Evolutionary conservation across 257 asterid genomes (phyloP).

Genomic region (Salvia hispanica): DNA sequence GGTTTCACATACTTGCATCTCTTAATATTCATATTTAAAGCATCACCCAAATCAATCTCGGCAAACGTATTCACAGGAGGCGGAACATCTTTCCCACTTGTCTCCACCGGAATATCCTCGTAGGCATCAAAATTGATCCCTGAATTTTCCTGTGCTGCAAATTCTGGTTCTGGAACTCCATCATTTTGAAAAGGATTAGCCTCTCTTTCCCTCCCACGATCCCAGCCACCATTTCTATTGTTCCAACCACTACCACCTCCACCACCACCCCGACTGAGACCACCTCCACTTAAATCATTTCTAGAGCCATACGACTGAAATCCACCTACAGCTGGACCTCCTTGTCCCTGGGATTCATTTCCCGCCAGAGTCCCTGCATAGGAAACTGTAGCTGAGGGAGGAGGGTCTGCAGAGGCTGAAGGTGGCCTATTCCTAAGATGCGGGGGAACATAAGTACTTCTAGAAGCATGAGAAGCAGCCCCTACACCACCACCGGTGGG

Average conservation of each 20-base stretch:
- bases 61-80: slow-evolving; percentile 61
- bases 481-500: slow-evolving; percentile 50
- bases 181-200: slow-evolving; percentile 60
- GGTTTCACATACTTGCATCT: slow-evolving; percentile 67
- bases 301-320: slow-evolving; percentile 46
- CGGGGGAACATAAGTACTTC: slow-evolving; percentile 76
- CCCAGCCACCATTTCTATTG: slow-evolving; percentile 61
- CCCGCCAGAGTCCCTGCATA: slow-evolving; percentile 44
- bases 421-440: slow-evolving; percentile 83
- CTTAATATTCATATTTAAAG: slow-evolving; percentile 54
- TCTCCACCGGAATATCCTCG: slow-evolving; percentile 68
- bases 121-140: slow-evolving; percentile 67
- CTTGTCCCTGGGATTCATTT: slow-evolving; percentile 47
- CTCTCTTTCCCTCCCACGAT: slow-evolving; percentile 66
- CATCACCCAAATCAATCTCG: slow-evolving; percentile 62
- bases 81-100: slow-evolving; percentile 57
- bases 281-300: slow-evolving; percentile 46
- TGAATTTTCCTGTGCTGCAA: slow-evolving; percentile 45
- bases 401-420: slow-evolving; percentile 50
- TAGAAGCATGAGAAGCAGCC: slow-evolving; percentile 40
- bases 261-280: slow-evolving; percentile 42
- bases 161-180: slow-evolving; percentile 40
- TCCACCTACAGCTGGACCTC: slow-evolving; percentile 45
- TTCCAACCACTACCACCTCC: slow-evolving; percentile 57
- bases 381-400: slow-evolving; percentile 46